Base-by-base conservation (phyloP, 345 rosid species). In the Euphorbia pulcherrima region DNA sequence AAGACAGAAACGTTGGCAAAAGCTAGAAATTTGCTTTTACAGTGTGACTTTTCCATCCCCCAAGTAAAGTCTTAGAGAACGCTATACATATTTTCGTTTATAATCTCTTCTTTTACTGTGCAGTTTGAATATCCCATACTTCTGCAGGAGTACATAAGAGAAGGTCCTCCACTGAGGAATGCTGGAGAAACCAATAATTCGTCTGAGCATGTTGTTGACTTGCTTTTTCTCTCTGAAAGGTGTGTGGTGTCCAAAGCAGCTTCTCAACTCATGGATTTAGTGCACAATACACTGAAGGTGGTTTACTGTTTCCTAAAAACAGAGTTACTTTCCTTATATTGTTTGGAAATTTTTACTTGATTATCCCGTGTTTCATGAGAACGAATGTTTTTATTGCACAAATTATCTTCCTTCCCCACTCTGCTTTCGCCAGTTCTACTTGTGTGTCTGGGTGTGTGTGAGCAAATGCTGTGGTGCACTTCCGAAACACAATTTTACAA, bases 241-340 rank as follows among this genome's bases (percentile, higher is more conserved):
- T 87, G 96, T 77, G 69, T 88, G 73, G 96, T 94, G 64, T 89
- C 99, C 8, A 69, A 80, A 78, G 96, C 97, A 72, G 93, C 97
- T 78, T 87, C 83, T 40, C 86, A 84, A 77, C 86, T 94, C 58
- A 87, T 89, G 96, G 78, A 79, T 74, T 76, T 94, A 69, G 97
- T 87, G 74, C 97, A 91, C 75, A 87, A 80, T 81, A 83, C 88
- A 41, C 95, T 94, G 18, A 72, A 84, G 90, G 97, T 91, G 73
- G 48, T 60, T 41, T 41, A 51, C n/a, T n/a, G n/a, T n/a, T n/a
- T n/a, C 30, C 51, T 10, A 30, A 12, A 44, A 10, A 18, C 13
- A 28, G 7, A 27, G 21, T 23, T 39, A 2, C 54, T 65, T 8
- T 24, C 21, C 46, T 21, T 52, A 17, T 1, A 29, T 52, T 51